Evolutionary conservation across 148 eudicot species (phyloP).

Genomic region (Arbutus unedo): DNA sequence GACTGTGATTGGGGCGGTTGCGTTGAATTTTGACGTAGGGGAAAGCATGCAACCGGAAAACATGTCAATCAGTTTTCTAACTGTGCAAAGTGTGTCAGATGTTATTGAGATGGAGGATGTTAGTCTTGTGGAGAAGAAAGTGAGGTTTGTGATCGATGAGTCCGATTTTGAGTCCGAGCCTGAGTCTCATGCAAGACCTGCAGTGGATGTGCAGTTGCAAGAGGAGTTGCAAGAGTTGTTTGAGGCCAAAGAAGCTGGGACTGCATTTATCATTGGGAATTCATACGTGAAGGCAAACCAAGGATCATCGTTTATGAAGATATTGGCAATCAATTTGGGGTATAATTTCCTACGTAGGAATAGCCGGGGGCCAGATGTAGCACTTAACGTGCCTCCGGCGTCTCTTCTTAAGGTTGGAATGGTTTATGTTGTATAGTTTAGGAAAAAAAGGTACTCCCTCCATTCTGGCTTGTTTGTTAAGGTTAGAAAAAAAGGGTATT

Average conservation of each 20-base stretch:
- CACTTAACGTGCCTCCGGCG: constrained; percentile 74
- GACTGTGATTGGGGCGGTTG: constrained; percentile 53
- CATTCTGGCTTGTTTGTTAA: too few relatives aligned
- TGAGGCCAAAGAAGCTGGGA: constrained; percentile 71
- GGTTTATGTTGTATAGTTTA: constrained; percentile 72
- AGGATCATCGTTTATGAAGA: constrained; percentile 72
- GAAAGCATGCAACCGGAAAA: constrained; percentile 56
- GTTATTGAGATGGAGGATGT: constrained; percentile 44
- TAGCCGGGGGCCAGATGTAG: constrained; percentile 81
- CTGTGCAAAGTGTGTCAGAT: constrained; percentile 49
- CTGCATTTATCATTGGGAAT: constrained; percentile 82
- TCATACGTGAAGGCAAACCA: constrained; percentile 80
- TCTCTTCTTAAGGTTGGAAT: constrained; percentile 89
- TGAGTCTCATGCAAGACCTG: constrained; percentile 14
- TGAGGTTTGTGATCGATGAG: constrained; percentile 52
- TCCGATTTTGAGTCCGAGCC: not conserved
- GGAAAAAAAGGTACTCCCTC: too few relatives aligned
- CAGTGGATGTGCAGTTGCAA: constrained; percentile 34
- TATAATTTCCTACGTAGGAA: constrained; percentile 80
- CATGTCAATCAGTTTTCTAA: constrained; percentile 57
- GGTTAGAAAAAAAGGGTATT: too few relatives aligned
- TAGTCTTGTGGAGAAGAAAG: constrained; percentile 32
- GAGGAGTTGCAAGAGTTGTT: constrained; percentile 67
- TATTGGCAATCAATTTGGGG: constrained; percentile 68
- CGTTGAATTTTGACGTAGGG: constrained; percentile 50